Base-by-base conservation (phyloP, 2,329 filamentous ascomycete genomes). In the Arthrobotrys pseudoclavata region DNA sequence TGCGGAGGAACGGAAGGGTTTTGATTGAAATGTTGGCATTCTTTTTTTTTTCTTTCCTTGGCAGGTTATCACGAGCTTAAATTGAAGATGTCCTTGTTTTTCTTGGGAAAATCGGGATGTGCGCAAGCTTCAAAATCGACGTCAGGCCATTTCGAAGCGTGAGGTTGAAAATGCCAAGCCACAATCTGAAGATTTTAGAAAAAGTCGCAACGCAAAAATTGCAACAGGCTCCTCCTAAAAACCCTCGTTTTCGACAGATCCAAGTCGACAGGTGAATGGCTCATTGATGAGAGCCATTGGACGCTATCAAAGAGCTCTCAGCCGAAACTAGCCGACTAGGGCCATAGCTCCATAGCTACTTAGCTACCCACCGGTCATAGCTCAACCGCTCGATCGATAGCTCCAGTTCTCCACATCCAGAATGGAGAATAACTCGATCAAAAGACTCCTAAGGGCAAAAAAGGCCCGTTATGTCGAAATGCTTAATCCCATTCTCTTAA, bases 1-100 rank as follows among this genome's bases (percentile, higher is more conserved):
- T 18, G 72, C 57, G 15, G 72, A 57, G 9, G 66, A 70, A 40
- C 72, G 72, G 42, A 70, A 76, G 50, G 64, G 18, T 22, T 76
- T 76, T 10, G 72, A 76, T 37, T 63, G 64, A 40, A 76, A 76
- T n/a, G 66, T 62, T 15, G 72, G 64, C 72, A 76, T 76, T n/a
- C 2, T 37, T 37, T n/a, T n/a, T 60, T 5, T 7, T 60, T 26
- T 26, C 7, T 57, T 24, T 37, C 18, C 3, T 29, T 29, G 12
- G 7, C 13, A 26, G 3, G 1, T 29, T 13, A 15, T 29, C 48
- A 52, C 48, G 5, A 29, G n/a, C 9, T 50, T 18, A 10, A 37
- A 52, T 13, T 15, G n/a, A 22, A 22, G 29, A 52, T 52, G 13
- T 12, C 12, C 24, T 15, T 12, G 3, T 26, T 10, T 22, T 29